phyloP scores from a whole-genome alignment of 257 asterid genomes.

The Solanum rostratum region DNA sequence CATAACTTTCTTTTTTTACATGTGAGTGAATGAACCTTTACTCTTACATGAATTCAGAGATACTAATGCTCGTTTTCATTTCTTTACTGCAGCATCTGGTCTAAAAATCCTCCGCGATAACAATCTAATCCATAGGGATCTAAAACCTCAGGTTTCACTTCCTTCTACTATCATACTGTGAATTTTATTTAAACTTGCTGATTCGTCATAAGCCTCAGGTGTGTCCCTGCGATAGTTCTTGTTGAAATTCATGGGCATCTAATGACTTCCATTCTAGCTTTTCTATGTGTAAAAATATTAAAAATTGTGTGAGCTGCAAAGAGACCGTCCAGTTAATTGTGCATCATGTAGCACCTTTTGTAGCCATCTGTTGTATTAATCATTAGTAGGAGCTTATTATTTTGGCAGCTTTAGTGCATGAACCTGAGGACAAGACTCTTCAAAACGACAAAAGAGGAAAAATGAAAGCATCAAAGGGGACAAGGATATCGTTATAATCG shows the following conservation, averaged over 20 bases:
- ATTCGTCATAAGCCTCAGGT: neutral
- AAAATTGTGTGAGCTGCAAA: neutral
- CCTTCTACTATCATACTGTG: neutral
- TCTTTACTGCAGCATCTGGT: constrained; percentile 60
- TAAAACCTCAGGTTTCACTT: constrained; percentile 83
- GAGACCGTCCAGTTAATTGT: neutral
- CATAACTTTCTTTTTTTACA: neutral
- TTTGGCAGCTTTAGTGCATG: neutral
- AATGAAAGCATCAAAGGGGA: neutral
- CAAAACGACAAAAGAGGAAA: neutral
- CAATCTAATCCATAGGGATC: constrained; percentile 85
- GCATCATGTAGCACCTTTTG: neutral
- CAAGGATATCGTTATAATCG: too few species aligned
- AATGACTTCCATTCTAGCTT: neutral
- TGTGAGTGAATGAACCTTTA: neutral
- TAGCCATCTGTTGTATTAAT: neutral
- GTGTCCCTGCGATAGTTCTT: neutral
- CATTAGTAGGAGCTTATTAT: neutral
- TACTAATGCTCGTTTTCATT: constrained; percentile 1
- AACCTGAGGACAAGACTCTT: neutral
- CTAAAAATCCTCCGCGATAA: constrained; percentile 74
- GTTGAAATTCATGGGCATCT: neutral
- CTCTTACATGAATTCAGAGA: neutral
- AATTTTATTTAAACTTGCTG: neutral
- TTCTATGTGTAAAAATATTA: neutral